Evolutionary conservation across 2,329 filamentous ascomycete species (phyloP), one percentile per base, ranked within the genome.

Genomic region (Calonectria fujianensis): DNA sequence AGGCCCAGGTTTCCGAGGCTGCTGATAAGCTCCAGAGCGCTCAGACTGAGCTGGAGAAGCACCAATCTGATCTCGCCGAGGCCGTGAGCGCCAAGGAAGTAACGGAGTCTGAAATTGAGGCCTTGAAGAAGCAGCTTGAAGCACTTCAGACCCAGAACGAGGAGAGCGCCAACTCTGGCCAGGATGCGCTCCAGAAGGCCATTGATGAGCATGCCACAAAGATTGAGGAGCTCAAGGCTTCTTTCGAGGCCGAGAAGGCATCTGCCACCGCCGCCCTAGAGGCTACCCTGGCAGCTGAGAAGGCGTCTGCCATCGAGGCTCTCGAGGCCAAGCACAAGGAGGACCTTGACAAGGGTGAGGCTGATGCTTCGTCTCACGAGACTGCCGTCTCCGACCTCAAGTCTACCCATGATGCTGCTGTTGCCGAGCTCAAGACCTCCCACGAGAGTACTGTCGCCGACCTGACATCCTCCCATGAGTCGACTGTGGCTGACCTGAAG

Each of bases 301-400:
- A 92, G 76, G 82, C 87, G 61, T 83, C 87, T 52, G 80, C 83
- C 16, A 79, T 92, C 16, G 85, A 87, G 52, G 87, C 87, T 6
- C 82, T 93, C 59, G 88, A 91, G 81, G 83, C 86, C n/a, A 88
- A 89, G 76, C 89, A 92, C 76, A 85, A 87, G 39, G 86, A 87
- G 59, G 88, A 89, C 75, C 82, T 92, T 35, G 86, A 86, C 9
- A 86, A 88, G 78, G 87, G 85, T 70, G 85, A 87, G 77, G 80
- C 86, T 0, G 85, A 88, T 64, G 84, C 85, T 11, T 84, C 85
- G 16, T 87, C 87, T 2, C 88, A 90, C 35, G 88, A 91, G 74
- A 85, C 88, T 70, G 85, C 87, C 18, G 29, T 65, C 14, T 45
- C 61, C 27, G 61, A 65, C 2, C 41, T 65, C 4, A 50, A 65